Evolutionary conservation across 306 rosid species (phyloP).

Genomic region (Lathyrus tuberosus): DNA sequence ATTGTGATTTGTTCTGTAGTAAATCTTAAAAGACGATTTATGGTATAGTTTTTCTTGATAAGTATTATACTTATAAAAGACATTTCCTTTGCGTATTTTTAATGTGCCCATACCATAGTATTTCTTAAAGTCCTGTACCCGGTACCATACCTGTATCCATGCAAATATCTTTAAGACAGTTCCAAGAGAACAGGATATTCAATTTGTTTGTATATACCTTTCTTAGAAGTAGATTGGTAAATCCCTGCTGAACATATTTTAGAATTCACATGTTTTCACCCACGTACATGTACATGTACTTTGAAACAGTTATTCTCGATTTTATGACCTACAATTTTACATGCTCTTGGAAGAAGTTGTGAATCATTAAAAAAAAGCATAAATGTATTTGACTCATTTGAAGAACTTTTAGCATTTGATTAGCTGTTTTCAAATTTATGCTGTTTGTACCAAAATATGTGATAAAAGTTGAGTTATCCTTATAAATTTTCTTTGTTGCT

Average conservation of each 20-base stretch:
- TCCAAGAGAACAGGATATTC: neutral
- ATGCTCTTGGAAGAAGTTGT: neutral
- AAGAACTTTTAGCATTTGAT: neutral
- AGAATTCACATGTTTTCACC: slow-evolving; percentile 12
- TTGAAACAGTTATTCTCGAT: slow-evolving; percentile 1
- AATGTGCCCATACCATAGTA: no score
- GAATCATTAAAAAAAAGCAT: neutral
- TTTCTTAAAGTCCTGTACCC: no score
- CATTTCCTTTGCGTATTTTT: no score
- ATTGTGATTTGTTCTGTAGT: no score
- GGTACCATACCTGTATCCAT: no score
- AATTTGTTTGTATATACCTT: neutral
- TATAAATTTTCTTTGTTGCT: slow-evolving; percentile 8
- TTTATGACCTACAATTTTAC: neutral
- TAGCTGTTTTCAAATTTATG: neutral
- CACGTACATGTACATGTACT: neutral
- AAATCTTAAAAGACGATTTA: no score
- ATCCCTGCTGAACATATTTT: neutral
- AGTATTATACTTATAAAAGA: no score
- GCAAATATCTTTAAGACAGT: neutral
- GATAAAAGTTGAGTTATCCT: slow-evolving; percentile 14
- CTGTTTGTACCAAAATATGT: neutral
- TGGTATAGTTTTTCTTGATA: no score
- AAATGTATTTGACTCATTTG: neutral
- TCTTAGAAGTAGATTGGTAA: slow-evolving; percentile 19